Evolutionary conservation across 2,329 filamentous ascomycete genomes (phyloP), one percentile per base, ranked within the genome.

Genomic region (Ceratocystis destructans): DNA sequence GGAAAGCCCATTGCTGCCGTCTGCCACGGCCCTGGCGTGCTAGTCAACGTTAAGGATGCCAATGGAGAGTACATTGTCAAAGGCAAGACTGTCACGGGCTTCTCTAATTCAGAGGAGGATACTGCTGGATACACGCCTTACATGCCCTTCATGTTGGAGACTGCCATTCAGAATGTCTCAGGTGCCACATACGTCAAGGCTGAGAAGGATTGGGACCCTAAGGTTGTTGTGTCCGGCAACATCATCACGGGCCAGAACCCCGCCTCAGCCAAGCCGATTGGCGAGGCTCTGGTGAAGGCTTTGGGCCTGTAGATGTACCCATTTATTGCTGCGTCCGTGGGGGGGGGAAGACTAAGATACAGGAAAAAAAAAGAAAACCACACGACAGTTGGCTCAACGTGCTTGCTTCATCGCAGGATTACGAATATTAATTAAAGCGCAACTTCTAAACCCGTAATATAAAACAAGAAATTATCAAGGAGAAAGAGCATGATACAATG

Each of bases 11-110:
- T 89, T 15, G 77, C 83, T 0, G 83, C 86, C 2, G 85, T 89
- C 59, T 89, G 87, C 77, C 87, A 89, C 75, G 87, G 85, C 5
- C 84, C 86, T 1, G 82, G 82, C 2, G 87, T 81, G 12, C 77
- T 89, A 17, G 77, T 80, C 62, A 80, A 85, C 70, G 85, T 82
- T 45, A 82, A 79, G 71, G 71, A 79, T 22, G 69, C 75, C 4
- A 76, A 79, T 68, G 84, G 83, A 44, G 75, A 77, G 69, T 77
- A 78, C 63, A 74, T 88, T 8, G 73, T 88, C 48, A 74, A 78
- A 62, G 84, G 81, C 57, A 80, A 79, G 71, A 75, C 79, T 59
- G 82, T 84, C 28, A 87, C 84, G 0, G 85, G 82, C 8, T 88
- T 88, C 74, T 73, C 80, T 73, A 80, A 88, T 55, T 83, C 83